Evolutionary conservation across 768 basidiomycete genomes (phyloP).

Genomic region (Ephemerocybe angulata): DNA sequence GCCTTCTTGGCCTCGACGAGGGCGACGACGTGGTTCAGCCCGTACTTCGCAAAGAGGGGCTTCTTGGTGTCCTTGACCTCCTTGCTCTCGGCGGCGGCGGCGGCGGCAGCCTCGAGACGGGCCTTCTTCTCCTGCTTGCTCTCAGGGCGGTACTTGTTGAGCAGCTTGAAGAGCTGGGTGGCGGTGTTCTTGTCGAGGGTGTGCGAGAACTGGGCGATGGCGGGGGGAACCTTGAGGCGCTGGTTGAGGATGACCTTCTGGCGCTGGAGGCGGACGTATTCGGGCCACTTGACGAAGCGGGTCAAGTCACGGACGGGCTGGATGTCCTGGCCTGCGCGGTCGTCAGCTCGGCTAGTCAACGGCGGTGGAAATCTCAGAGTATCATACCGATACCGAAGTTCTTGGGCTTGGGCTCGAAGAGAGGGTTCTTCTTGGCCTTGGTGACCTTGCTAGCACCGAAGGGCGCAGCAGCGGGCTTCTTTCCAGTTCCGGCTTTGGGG

Average conservation of each 20-base stretch:
- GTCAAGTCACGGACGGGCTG: conserved; percentile 87
- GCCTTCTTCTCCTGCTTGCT: conserved; percentile 97
- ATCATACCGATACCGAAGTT: conserved; percentile 94
- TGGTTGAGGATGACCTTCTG: conserved; percentile 98
- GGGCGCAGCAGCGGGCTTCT: conserved; percentile 84
- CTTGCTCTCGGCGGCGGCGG: conserved; percentile 78
- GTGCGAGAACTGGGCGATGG: conserved; percentile 96
- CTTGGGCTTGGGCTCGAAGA: conserved; percentile 86
- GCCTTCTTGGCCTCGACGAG: conserved; percentile 93
- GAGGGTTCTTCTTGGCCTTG: conserved; percentile 88
- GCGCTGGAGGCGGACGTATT: conserved; percentile 95
- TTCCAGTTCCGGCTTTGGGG: conserved; percentile 70
- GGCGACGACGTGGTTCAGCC: conserved; percentile 94
- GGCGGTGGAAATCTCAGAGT: not conserved
- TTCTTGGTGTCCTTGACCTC: conserved; percentile 77
- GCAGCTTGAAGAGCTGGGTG: conserved; percentile 93
- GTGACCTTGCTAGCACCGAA: conserved; percentile 72
- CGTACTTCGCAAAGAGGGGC: conserved; percentile 93
- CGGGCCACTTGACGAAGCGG: conserved; percentile 99
- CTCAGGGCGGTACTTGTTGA: conserved; percentile 97
- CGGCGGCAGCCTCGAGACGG: conserved; percentile 75
- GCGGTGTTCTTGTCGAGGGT: conserved; percentile 99
- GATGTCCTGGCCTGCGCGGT: conserved; percentile 78
- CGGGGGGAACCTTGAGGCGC: conserved; percentile 96
- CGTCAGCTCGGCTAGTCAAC: not conserved